Evolutionary conservation across 2,329 filamentous ascomycete species (phyloP), one percentile per base, ranked within the genome.

Genomic region (Pestalotiopsis sp.): DNA sequence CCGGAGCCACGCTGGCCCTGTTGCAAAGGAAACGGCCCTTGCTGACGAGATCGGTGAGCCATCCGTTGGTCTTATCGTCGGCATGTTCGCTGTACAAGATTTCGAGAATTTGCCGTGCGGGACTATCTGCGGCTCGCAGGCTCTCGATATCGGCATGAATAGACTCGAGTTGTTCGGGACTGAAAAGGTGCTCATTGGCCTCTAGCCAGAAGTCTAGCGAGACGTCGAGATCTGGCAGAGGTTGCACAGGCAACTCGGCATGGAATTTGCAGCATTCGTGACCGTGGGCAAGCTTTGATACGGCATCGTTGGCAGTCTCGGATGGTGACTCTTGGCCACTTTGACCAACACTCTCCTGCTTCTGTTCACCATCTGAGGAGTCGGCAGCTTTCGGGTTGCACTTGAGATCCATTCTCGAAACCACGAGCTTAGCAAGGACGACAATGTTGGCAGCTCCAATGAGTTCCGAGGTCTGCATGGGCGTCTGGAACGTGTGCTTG

Each of bases 401-500:
- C 11, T 39, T 57, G 45, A 68, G 59, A 27, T 49, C n/a, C 66
- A 68, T 68, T 23, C 66, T 56, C 12, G 66, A 68, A 17, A 68
- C 66, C 12, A 68, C 20, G 17, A 64, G 25, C 25, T 58, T 68
- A 0, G 66, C 45, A 1, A 68, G 38, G 3, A 39, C 61, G 2
- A 68, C 7, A 7, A 68, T 65, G 31, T 41, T 66, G 11, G 17
- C 62, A 66, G 59, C n/a, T 67, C 72, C 49, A 70, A 69, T 71
- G n/a, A 74, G 65, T 20, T 65, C 63, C 17, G 45, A 52, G 13
- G 38, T 31, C 17, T 65, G 72, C 23, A 74, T 23, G 14, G 68
- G 67, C 6, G 69, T 61, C 62, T 70, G 58, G 45, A 74, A 72
- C 11, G 68, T 70, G 25, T 70, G 74, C 52, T 59, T 58, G 36